phyloP scores from a whole-genome alignment of 2,329 filamentous ascomycete species.

The Cordyceps javanica region DNA sequence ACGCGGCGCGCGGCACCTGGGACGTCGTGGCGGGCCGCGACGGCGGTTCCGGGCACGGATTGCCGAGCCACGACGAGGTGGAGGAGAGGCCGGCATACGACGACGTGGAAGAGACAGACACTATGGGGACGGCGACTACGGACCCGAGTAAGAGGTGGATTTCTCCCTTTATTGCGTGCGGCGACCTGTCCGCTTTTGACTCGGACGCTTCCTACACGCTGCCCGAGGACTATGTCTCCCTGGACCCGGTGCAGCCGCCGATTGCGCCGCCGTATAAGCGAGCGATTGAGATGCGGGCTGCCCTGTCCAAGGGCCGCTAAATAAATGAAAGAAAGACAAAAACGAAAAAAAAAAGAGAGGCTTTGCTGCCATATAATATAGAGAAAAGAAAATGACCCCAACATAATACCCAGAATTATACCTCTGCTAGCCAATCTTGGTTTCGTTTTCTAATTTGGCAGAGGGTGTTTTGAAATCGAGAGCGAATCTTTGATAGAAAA shows the following conservation, averaged over 20 bases:
- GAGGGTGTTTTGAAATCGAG: not conserved
- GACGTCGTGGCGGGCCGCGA: slow-evolving; percentile 16
- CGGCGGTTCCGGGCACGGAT: slow-evolving; percentile 10
- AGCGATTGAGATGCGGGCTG: slow-evolving; percentile 65
- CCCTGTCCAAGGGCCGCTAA: slow-evolving; percentile 26
- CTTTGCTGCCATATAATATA: not conserved
- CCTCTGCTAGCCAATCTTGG: not conserved
- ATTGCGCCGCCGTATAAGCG: slow-evolving; percentile 93
- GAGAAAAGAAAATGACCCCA: too few relatives aligned
- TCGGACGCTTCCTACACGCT: slow-evolving; percentile 91
- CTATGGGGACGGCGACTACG: slow-evolving; percentile 18
- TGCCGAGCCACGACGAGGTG: slow-evolving; percentile 22
- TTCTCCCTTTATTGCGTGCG: slow-evolving; percentile 93
- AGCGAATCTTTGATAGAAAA: not conserved
- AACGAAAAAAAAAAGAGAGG: not conserved
- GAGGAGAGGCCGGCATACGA: slow-evolving; percentile 48
- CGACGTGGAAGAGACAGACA: slow-evolving; percentile 22
- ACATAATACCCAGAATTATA: not conserved
- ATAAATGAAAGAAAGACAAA: slow-evolving; percentile 17
- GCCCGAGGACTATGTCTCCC: slow-evolving; percentile 75
- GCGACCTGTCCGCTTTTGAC: slow-evolving; percentile 90
- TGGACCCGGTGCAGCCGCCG: slow-evolving; percentile 90
- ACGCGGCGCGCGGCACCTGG: slow-evolving; percentile 40
- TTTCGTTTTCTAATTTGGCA: not conserved
- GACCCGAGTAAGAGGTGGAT: slow-evolving; percentile 64